These are phyloP conservation scores for Populus alba DNA, from an alignment of 345 rosid genomes.

Conservation along the genomic window DNA sequence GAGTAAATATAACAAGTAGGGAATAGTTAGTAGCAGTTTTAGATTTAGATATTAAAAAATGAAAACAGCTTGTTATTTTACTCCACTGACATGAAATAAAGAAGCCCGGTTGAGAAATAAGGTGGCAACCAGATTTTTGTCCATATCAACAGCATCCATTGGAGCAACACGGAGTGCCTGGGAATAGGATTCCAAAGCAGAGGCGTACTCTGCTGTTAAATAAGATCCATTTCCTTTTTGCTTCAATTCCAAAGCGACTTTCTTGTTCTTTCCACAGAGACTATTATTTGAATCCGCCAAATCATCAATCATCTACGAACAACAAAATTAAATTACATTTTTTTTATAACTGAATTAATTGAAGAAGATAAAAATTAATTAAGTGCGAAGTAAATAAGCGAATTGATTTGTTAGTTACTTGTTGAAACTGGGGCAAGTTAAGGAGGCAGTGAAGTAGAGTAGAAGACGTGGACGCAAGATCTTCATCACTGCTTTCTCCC, in stretches of 20 bases:
- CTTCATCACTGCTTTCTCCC: constrained; percentile 39
- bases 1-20: not conserved
- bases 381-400: not conserved
- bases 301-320: constrained; percentile 45
- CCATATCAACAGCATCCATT: constrained; percentile 42
- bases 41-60: not conserved
- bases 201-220: constrained; percentile 34
- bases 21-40: not conserved
- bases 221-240: constrained; percentile 57
- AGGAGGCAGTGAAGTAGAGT: constrained; percentile 51
- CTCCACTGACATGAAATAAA: constrained; percentile 43
- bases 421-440: constrained; percentile 53
- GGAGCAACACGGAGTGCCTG: constrained; percentile 85
- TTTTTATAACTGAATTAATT: too few species aligned
- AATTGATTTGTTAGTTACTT: constrained; percentile 23
- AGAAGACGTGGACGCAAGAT: constrained; percentile 47
- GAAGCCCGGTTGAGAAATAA: constrained; percentile 73
- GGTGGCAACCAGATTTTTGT: constrained; percentile 64
- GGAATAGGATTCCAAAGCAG: constrained; percentile 59
- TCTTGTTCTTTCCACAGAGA: constrained; percentile 58
- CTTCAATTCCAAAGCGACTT: constrained; percentile 57
- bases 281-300: constrained; percentile 46
- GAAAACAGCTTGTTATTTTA: not conserved
- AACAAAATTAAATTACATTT: not conserved
- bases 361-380: not conserved